Percentiles rank a stretch among this genome's conserved stretches.
Conservation (phyloP, 2,329 filamentous ascomycete genomes). For the Calonectria hawksworthii region DNA sequence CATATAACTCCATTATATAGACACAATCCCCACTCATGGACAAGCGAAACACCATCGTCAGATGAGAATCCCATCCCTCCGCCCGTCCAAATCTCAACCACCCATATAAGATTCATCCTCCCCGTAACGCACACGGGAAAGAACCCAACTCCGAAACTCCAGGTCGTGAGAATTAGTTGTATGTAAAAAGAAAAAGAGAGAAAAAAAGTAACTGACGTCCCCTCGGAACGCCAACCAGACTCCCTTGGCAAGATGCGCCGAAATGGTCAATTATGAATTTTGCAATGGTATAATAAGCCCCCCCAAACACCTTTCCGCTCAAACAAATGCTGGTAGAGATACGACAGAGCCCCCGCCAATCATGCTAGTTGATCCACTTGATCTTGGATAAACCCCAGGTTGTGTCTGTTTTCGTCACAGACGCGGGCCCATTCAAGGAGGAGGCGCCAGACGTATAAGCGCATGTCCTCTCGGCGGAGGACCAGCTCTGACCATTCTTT, state of each 20-base stretch:
- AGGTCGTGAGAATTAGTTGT: conserved; percentile 43
- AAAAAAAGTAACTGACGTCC: neutral
- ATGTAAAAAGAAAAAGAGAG: conserved; percentile 26
- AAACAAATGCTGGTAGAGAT: conserved; percentile 27
- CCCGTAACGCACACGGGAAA: neutral
- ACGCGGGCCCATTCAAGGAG: conserved; percentile 70
- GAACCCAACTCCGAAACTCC: conserved; percentile 39
- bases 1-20: conserved; percentile 24
- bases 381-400: conserved; percentile 61
- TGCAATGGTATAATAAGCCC: conserved; percentile 15
- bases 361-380: conserved; percentile 44
- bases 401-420: conserved; percentile 59
- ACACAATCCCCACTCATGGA: conserved; percentile 10
- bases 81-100: neutral
- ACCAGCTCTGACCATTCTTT: conserved; percentile 73
- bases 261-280: neutral
- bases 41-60: neutral
- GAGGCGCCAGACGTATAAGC: conserved; percentile 74
- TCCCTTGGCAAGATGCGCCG: conserved; percentile 16
- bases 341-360: conserved; percentile 18
- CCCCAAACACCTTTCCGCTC: conserved; percentile 25
- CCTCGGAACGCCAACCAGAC: conserved; percentile 14
- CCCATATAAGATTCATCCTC: neutral
- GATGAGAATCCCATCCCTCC: neutral
- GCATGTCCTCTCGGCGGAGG: conserved; percentile 75